Evolutionary conservation across 2,329 filamentous ascomycete genomes (phyloP), one percentile per base, ranked within the genome.

Genomic region (Exserohilum rostratum): DNA sequence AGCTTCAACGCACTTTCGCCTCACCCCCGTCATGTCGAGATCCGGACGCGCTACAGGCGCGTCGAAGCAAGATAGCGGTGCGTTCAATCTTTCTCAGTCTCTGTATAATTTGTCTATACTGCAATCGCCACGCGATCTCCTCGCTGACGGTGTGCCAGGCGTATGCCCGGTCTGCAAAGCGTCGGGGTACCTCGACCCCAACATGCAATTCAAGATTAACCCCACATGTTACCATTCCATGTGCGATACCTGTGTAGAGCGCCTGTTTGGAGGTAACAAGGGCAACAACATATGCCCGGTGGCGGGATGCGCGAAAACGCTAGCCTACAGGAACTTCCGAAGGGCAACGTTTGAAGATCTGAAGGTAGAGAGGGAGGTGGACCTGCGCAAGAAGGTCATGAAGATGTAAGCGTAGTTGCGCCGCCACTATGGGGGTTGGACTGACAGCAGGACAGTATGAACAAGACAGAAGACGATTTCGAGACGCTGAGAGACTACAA

Each of bases 151-250:
- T 55, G 58, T 63, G 55, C 59, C 68, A 80, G 92, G 97, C 77
- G 90, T 93, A 72, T 99, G 95, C 79, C 95, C 93, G 53, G 91
- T 98, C 65, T 99, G 95, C 89, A 97, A 97, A 79, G 96, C 92
- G 55, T 91, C 90, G 56, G 90, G 92, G 62, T 98, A 98, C 81
- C 89, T 98, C 69, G 97, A 97, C 81, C 88, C 87, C 57, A 89
- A 92, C 79, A 93, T 99, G 85, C 85, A 89, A 62, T 98, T 99
- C 79, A 89, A 95, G 66, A 93, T 99, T 80, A 97, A 98, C 76
- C 91, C 93, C 7, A 92, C 96, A 82, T 99, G 95, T 84, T 99
- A 99, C 82, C 95, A 99, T 82, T 91, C 91, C 65, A 98, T 99
- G 91, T 99, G 95, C 82, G 89, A 91, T 75, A 93, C 90, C 53